A percentile compares a stretch with the other conserved stretches of the same genome.
Conservation (phyloP, 805 yeast genomes). For the Lipomyces starkeyi region DNA sequence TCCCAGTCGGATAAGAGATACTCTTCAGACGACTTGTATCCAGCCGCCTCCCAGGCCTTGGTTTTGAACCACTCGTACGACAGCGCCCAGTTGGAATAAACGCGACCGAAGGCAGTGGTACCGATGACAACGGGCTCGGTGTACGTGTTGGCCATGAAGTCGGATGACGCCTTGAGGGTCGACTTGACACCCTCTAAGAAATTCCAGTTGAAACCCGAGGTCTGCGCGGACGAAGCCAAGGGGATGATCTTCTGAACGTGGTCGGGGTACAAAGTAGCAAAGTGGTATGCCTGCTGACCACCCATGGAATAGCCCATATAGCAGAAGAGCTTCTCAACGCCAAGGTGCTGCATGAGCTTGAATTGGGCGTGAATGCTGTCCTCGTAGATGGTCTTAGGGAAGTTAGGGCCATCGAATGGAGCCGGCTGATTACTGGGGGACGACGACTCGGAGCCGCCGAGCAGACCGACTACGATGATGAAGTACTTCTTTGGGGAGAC, state of each 20-base stretch:
- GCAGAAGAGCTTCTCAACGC: conserved; percentile 35
- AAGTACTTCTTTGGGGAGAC: conserved; percentile 36
- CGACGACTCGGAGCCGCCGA: conserved; percentile 38
- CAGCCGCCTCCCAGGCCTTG: conserved; percentile 35
- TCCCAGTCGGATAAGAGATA: conserved; percentile 35
- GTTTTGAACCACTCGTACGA: conserved; percentile 37
- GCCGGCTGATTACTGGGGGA: conserved; percentile 38
- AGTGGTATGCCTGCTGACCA: conserved; percentile 38
- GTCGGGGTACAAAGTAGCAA: conserved; percentile 36
- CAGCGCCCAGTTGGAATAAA: conserved; percentile 39
- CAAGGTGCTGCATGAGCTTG: conserved; percentile 29
- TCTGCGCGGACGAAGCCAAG: conserved; percentile 37
- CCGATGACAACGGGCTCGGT: conserved; percentile 34
- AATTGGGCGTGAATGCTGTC: conserved; percentile 38
- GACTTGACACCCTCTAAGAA: conserved; percentile 37
- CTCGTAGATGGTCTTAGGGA: conserved; percentile 37
- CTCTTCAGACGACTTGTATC: conserved; percentile 35
- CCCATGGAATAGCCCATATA: conserved; percentile 39
- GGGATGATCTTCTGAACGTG: conserved; percentile 34
- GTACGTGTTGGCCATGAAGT: conserved; percentile 32
- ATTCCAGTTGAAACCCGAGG: conserved; percentile 37
- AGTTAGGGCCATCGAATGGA: conserved; percentile 36
- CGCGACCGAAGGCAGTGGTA: conserved; percentile 38
- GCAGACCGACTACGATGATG: conserved; percentile 35
- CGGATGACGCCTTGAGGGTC: conserved; percentile 31